Evolutionary conservation across 208 protist species (phyloP).

Genomic region (Crithidia mellificae): DNA sequence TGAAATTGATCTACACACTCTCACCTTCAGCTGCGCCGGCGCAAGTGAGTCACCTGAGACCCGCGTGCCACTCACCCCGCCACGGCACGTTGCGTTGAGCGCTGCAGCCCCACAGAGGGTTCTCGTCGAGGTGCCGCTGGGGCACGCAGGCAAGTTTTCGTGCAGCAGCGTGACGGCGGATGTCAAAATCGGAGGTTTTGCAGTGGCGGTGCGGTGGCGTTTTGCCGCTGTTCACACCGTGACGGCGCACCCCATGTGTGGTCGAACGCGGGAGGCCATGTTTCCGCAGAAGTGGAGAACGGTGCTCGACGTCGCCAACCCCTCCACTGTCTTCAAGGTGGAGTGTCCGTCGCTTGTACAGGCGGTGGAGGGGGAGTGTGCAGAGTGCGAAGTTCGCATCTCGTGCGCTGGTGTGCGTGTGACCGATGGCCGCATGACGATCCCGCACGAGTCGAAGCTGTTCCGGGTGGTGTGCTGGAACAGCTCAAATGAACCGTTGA

Average conservation of each 20-base stretch:
- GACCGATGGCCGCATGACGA: slow-evolving; percentile 35
- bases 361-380: slow-evolving; percentile 61
- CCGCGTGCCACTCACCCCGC: slow-evolving; percentile 1
- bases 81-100: slow-evolving; percentile 14
- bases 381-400: slow-evolving; percentile 39
- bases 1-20: slow-evolving; percentile 21
- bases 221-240: slow-evolving; percentile 4
- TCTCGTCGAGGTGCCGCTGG: slow-evolving; percentile 26
- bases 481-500: slow-evolving; percentile 13
- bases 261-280: neutral
- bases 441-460: slow-evolving; percentile 33
- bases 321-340: slow-evolving; percentile 35
- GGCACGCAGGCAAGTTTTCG: slow-evolving; percentile 41
- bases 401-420: slow-evolving; percentile 26
- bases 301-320: slow-evolving; percentile 37
- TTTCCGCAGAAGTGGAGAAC: slow-evolving; percentile 9
- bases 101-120: slow-evolving; percentile 16
- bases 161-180: slow-evolving; percentile 39
- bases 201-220: slow-evolving; percentile 28
- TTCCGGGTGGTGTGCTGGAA: slow-evolving; percentile 28
- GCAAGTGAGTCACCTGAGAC: slow-evolving; percentile 8
- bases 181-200: slow-evolving; percentile 29
- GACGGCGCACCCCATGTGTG: slow-evolving; percentile 22
- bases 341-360: slow-evolving; percentile 38
- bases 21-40: slow-evolving; percentile 12